Conservation (phyloP, 164 flowering plant species). For the Umbellularia californica region DNA sequence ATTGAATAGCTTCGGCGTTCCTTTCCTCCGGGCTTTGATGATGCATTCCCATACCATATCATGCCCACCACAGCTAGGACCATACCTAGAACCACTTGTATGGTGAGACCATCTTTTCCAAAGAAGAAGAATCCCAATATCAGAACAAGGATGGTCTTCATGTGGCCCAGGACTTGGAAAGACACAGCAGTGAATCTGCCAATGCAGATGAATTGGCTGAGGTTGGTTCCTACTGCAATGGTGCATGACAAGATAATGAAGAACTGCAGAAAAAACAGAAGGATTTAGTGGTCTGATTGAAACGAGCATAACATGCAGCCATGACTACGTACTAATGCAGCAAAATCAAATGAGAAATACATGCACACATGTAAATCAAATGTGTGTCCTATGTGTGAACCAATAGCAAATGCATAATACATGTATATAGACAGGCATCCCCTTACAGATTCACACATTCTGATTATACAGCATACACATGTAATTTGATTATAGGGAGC, state of each 20-base stretch:
- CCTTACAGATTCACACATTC: too few species aligned
- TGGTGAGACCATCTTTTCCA: constrained; percentile 83
- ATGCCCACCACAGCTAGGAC: constrained; percentile 69
- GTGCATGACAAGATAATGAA: constrained; percentile 67
- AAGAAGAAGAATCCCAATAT: constrained; percentile 76
- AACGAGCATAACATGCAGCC: not conserved
- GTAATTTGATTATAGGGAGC: too few species aligned
- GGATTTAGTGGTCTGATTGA: not conserved
- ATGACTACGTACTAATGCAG: not conserved
- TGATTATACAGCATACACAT: not conserved
- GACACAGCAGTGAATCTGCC: constrained; percentile 86
- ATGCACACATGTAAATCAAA: not conserved
- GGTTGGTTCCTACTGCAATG: constrained; percentile 75
- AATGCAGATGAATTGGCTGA: constrained; percentile 86
- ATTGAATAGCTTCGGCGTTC: constrained; percentile 50
- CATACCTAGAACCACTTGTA: constrained; percentile 83
- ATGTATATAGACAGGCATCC: not conserved
- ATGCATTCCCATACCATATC: constrained; percentile 89
- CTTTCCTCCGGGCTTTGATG: constrained; percentile 81
- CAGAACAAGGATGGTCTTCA: constrained; percentile 72
- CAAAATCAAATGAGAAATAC: not conserved
- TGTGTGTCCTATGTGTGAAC: not conserved
- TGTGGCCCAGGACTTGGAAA: constrained; percentile 90
- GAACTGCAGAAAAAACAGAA: constrained; percentile 37
- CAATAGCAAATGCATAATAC: not conserved